phyloP scores from a whole-genome alignment of 805 yeast species.

The Saccharomycopsis javanensis region DNA sequence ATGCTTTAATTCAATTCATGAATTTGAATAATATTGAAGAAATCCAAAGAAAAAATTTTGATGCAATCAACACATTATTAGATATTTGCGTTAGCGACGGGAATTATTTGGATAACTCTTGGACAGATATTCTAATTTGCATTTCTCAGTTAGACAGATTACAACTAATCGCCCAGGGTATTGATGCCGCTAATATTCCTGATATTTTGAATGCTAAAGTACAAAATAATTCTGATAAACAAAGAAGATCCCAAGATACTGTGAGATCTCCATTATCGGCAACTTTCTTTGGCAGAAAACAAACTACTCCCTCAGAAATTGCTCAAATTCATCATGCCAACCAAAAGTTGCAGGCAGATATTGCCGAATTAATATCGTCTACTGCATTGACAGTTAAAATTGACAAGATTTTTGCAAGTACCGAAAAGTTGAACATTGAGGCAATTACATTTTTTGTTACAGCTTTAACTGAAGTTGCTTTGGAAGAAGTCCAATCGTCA shows the following conservation, averaged over 20 bases:
- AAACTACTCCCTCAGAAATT: conserved; percentile 48
- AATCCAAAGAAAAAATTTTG: conserved; percentile 68
- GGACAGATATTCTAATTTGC: conserved; percentile 76
- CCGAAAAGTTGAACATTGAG: conserved; percentile 67
- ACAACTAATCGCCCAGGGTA: conserved; percentile 80
- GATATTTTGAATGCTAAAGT: conserved; percentile 48
- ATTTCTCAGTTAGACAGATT: conserved; percentile 88
- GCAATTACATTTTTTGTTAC: conserved; percentile 82
- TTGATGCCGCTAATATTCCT: conserved; percentile 75
- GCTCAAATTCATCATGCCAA: conserved; percentile 65
- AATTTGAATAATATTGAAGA: conserved; percentile 71
- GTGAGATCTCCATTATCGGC: conserved; percentile 43
- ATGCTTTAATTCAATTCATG: conserved; percentile 82
- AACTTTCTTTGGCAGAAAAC: conserved; percentile 22
- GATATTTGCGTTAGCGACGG: conserved; percentile 77
- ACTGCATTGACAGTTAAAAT: conserved; percentile 69
- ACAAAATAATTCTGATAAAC: conserved; percentile 52
- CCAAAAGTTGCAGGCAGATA: conserved; percentile 52
- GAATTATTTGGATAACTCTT: conserved; percentile 58
- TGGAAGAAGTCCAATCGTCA: conserved; percentile 85
- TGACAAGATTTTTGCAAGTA: conserved; percentile 80
- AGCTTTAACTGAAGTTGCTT: conserved; percentile 77
- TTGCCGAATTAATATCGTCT: conserved; percentile 47
- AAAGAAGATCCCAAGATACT: conserved; percentile 44
- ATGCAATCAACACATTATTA: conserved; percentile 64